Evolutionary conservation across 371 early-diverging fungal genomes (phyloP).

Genomic region (Chytridiales sp.): DNA sequence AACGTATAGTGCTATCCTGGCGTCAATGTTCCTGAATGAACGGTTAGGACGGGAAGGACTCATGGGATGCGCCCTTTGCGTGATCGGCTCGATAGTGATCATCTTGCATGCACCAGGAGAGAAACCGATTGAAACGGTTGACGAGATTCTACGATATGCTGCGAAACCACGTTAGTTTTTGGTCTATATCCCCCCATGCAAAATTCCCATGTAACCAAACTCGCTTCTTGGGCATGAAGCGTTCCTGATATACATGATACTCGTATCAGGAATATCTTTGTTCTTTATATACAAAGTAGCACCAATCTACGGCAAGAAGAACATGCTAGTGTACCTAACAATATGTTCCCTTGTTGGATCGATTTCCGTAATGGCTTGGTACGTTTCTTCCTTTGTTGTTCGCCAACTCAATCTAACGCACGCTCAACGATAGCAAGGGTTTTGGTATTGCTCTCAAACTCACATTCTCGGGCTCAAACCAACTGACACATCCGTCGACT

Average conservation of each 20-base stretch:
- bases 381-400: background rate
- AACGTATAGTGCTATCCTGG: slow-evolving; percentile 71
- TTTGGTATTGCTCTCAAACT: slow-evolving; percentile 89
- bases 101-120: slow-evolving; percentile 89
- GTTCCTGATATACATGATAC: slow-evolving; percentile 75
- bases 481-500: slow-evolving; percentile 81
- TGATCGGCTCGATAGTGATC: slow-evolving; percentile 84
- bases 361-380: slow-evolving; percentile 80
- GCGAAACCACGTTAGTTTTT: slow-evolving; percentile 63
- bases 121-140: slow-evolving; percentile 72
- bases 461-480: slow-evolving; percentile 88
- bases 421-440: slow-evolving; percentile 61
- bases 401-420: background rate
- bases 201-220: no score
- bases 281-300: slow-evolving; percentile 78
- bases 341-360: slow-evolving; percentile 59
- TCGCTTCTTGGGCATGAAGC: no score
- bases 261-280: slow-evolving; percentile 61
- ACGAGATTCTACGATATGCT: slow-evolving; percentile 73
- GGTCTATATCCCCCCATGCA: no score
- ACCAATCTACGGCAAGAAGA: slow-evolving; percentile 73
- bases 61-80: slow-evolving; percentile 87
- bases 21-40: slow-evolving; percentile 88
- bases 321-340: slow-evolving; percentile 64
- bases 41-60: slow-evolving; percentile 78